Base-by-base conservation (phyloP, 2,329 filamentous ascomycete species). In the Ceratocystis alfenasii region DNA sequence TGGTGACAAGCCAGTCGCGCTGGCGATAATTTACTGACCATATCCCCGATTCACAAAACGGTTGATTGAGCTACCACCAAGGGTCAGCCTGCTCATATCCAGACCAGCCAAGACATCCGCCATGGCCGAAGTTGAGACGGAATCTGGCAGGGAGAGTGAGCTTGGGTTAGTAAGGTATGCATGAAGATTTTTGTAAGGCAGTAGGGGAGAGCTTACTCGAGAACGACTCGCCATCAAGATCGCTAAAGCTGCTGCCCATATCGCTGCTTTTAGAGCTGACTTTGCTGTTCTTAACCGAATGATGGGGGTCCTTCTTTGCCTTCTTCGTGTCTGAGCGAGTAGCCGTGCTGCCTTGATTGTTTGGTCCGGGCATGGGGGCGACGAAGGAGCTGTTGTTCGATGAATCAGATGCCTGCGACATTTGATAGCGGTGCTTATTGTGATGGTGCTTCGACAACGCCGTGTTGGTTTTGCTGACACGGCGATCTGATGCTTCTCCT, bases 171-270 rank as follows among this genome's bases (percentile, higher is more conserved):
- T 1, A 12, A 10, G 15, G 25, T 20, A n/a, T 45, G 12, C 3
- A n/a, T 25, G 15, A 7, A 2, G 22, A 28, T 6, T 28, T 53
- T 20, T 63, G 64, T 55, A 57, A 30, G 46, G 2, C 8, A 15
- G 55, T 15, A 30, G n/a, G 48, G 12, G n/a, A 12, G 6, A 28
- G 63, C 41, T 8, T 63, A 64, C 62, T 62, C 15, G 53, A 59
- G 67, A n/a, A 64, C 55, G 67, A 70, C 74, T 68, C 77, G 83
- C 88, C 88, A 73, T 93, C 89, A 55, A 95, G 80, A 76, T 94
- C 90, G 74, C 88, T 93, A 71, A 90, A 94, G 71, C 88, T 92
- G 73, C 89, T 93, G 0, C 89, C 88, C 85, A 91, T 90, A 70
- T 90, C 87, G 71, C 87, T 90, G 12, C 83, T 83, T 68, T 87